phyloP scores from a whole-genome alignment of 2,329 filamentous ascomycete species.

The Sclerotinia borealis region DNA sequence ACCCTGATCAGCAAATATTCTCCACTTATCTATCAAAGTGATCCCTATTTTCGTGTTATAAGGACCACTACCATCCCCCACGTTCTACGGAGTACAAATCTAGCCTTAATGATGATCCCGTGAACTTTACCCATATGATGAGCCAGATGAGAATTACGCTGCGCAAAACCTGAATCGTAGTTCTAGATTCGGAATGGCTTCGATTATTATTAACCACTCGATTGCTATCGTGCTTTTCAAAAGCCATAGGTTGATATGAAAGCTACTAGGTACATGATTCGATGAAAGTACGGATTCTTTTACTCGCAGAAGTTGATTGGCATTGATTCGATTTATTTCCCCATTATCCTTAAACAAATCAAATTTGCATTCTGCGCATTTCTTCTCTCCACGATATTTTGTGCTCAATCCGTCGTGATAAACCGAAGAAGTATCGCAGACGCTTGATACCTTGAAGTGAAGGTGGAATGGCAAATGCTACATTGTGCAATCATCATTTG shows the following conservation, averaged over 20 bases:
- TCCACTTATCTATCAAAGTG: neutral
- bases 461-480: neutral
- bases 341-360: neutral
- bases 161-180: neutral
- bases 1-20: neutral
- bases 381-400: neutral
- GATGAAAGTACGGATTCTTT: neutral
- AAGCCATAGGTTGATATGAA: neutral
- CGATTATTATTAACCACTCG: neutral
- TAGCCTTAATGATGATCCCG: neutral
- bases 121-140: slow-evolving; percentile 2
- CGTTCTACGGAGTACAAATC: slow-evolving; percentile 6
- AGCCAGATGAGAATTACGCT: neutral
- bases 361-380: neutral
- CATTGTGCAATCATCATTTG: neutral
- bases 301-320: neutral
- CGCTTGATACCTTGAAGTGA: neutral
- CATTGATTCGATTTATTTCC: neutral
- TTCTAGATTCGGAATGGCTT: neutral
- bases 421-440: slow-evolving; percentile 3
- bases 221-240: slow-evolving; percentile 1
- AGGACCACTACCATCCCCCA: slow-evolving; percentile 1
- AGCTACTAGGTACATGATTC: neutral
- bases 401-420: neutral
- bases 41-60: slow-evolving; percentile 10